Evolutionary conservation across 2,329 filamentous ascomycete genomes (phyloP), one percentile per base, ranked within the genome.

Genomic region (Thermoascus crustaceus): DNA sequence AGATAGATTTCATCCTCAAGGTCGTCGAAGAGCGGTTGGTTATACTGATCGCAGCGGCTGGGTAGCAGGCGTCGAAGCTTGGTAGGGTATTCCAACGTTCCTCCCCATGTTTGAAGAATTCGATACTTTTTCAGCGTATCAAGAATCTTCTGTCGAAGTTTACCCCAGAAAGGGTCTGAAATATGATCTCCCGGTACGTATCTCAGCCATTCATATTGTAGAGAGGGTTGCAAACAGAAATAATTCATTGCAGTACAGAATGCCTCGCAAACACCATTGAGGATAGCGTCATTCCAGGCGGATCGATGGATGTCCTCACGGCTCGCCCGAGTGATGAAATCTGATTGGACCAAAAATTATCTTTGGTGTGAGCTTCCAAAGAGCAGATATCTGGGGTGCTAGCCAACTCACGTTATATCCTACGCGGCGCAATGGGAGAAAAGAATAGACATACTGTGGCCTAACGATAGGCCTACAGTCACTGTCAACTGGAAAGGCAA

Each of bases 311-410:
- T 54, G 30, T 66, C 63, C 41, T 72, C 53, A 0, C 70, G 54
- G 40, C 53, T 68, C 3, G 65, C 68, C 10, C 61, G 46, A 0
- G 64, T 71, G 24, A 67, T 65, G 36, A 73, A 73, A 40, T 73
- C 69, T 5, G 65, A 56, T 6, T 73, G 69, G 7, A 74, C 66
- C 1, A 72, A 45, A 27, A 73, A 72, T 52, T 65, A 26, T 8
- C 16, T 10, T 3, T n/a, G 9, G 32, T 1, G 21, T 45, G 17
- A 45, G 35, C 21, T n/a, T 14, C 29, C 21, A 19, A 7, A 16
- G n/a, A 29, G 8, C 18, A 29, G 9, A 32, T 17, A 32, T 32
- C n/a, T 17, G 10, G 10, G 20, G 29, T 16, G 11, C 17, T n/a
- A 27, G 24, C 29, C 7, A 11, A 16, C 51, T 39, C 41, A 66